These are phyloP conservation scores for Mucor piriformis DNA, from an alignment of 371 early-diverging fungal genomes.

Conservation along the genomic window DNA sequence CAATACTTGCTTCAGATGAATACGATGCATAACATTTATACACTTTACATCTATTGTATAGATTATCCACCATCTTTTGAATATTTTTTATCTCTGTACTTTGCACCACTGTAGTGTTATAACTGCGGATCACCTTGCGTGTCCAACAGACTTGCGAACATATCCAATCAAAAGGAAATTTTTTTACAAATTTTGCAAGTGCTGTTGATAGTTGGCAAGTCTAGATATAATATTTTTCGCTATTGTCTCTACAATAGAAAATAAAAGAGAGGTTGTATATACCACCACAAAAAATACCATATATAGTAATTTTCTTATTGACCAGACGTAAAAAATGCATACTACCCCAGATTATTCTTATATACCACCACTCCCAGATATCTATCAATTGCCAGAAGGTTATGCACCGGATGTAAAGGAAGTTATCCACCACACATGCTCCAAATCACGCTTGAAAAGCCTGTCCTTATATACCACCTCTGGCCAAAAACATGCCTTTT, in stretches of 20 bases:
- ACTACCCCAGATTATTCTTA: no score
- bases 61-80: conserved; percentile 12
- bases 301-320: no score
- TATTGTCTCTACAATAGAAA: conserved; percentile 11
- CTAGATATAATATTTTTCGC: conserved; percentile 5
- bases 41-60: conserved; percentile 18
- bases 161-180: conserved; percentile 14
- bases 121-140: not conserved
- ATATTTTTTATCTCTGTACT: conserved; percentile 13
- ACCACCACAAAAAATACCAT: no score
- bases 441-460: no score
- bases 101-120: no score
- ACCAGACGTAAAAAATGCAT: no score
- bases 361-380: no score
- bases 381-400: no score
- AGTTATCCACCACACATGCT: no score
- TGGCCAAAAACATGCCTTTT: no score
- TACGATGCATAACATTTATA: conserved; percentile 9
- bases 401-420: no score
- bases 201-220: conserved; percentile 5
- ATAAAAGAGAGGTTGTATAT: conserved; percentile 1
- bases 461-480: no score
- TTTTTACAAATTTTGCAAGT: conserved; percentile 16
- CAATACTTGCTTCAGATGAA: conserved; percentile 4
- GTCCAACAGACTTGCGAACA: conserved; percentile 9